Evolutionary conservation across 768 basidiomycete species (phyloP).

Genomic region (Phylloporus arenicola): DNA sequence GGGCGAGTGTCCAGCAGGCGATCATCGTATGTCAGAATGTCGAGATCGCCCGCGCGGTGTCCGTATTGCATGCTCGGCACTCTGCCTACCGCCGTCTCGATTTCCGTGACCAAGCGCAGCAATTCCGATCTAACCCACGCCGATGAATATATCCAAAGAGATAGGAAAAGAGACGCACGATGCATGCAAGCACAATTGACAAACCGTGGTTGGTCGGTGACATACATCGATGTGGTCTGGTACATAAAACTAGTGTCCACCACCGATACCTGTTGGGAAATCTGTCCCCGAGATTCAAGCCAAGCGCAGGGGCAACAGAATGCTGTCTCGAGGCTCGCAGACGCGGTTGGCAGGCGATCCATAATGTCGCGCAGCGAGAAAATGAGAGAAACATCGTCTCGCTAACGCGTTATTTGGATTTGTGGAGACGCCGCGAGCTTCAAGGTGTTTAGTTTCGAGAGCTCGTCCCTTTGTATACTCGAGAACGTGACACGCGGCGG

Average conservation of each 20-base stretch:
- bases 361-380: not conserved
- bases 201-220: slow-evolving; percentile 82
- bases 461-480: too few relatives aligned
- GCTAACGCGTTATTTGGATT: slow-evolving; percentile 51
- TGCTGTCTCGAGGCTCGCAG: slow-evolving; percentile 14
- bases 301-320: slow-evolving; percentile 68
- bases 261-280: slow-evolving; percentile 58
- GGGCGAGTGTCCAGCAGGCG: slow-evolving; percentile 53
- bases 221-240: slow-evolving; percentile 94
- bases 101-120: slow-evolving; percentile 59
- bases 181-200: slow-evolving; percentile 87
- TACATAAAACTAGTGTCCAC: slow-evolving; percentile 86
- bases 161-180: slow-evolving; percentile 43
- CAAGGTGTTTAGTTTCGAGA: slow-evolving; percentile 69
- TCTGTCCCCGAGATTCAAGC: slow-evolving; percentile 87
- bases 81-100: slow-evolving; percentile 75
- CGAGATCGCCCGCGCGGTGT: slow-evolving; percentile 86
- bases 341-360: not conserved
- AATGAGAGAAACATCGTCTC: slow-evolving; percentile 31
- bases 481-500: slow-evolving; percentile 50
- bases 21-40: slow-evolving; percentile 73
- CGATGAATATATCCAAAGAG: not conserved
- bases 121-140: slow-evolving; percentile 47
- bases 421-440: slow-evolving; percentile 61
- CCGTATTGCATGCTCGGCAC: slow-evolving; percentile 77